Evolutionary conservation across 73 alveolate genomes (phyloP).

Genomic region (Stentor coeruleus): DNA sequence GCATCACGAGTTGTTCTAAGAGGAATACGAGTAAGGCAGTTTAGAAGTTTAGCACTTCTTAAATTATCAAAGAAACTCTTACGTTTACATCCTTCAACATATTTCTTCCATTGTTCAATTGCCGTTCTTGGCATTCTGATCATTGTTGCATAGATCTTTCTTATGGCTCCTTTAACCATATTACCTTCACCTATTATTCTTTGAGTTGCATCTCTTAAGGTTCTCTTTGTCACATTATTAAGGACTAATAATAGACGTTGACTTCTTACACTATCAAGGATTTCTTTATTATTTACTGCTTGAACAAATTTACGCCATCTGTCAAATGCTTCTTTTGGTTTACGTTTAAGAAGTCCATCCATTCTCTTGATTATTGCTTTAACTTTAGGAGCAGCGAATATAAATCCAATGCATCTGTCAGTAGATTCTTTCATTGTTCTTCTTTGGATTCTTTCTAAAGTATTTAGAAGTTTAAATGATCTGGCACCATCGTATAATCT

Average conservation of each 20-base stretch:
- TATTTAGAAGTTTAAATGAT: too few relatives aligned
- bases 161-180: neutral
- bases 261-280: neutral
- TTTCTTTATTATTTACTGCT: too few relatives aligned
- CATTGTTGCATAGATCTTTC: neutral
- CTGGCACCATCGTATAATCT: too few relatives aligned
- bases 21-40: neutral
- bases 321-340: too few relatives aligned
- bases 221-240: neutral
- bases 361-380: too few relatives aligned
- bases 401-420: too few relatives aligned
- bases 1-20: neutral
- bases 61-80: neutral
- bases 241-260: neutral
- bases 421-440: too few relatives aligned
- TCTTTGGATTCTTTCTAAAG: too few relatives aligned
- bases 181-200: neutral
- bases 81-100: neutral
- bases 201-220: neutral
- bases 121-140: neutral
- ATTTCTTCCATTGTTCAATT: neutral
- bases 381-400: too few relatives aligned
- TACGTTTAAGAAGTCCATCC: too few relatives aligned
- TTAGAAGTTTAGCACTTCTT: neutral
- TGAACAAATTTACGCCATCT: too few relatives aligned